phyloP scores from a whole-genome alignment of 2,329 filamentous ascomycete genomes.

The Leptoxyphium fumago region DNA sequence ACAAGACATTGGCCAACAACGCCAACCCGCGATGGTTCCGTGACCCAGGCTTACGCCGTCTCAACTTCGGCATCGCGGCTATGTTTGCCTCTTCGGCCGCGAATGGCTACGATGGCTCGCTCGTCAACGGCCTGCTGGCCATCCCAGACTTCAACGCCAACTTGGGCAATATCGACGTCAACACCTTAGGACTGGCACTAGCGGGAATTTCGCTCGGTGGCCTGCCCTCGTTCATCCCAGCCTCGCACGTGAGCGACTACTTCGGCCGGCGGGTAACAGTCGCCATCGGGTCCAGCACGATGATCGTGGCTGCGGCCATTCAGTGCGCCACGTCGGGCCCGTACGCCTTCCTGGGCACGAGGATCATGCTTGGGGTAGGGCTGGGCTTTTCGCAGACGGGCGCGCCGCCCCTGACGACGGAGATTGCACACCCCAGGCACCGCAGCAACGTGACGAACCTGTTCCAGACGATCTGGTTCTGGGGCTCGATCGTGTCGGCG shows the following conservation, averaged over 20 bases:
- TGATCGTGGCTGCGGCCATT: constrained; percentile 2
- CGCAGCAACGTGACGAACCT: constrained; percentile 9
- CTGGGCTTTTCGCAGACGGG: constrained; percentile 6
- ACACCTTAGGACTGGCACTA: constrained; percentile 14
- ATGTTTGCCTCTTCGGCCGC: constrained; percentile 12
- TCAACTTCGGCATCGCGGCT: constrained; percentile 8
- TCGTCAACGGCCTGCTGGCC: constrained; percentile 17
- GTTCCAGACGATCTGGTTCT: constrained; percentile 11
- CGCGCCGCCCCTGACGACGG: constrained; percentile 6
- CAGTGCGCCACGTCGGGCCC: constrained; percentile 10
- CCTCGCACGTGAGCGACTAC: constrained; percentile 12
- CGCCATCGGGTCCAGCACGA: constrained; percentile 2
- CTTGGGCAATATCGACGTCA: constrained; percentile 13
- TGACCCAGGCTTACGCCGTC: constrained; percentile 7
- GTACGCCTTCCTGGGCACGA: constrained; percentile 12
- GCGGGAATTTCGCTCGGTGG: constrained; percentile 14
- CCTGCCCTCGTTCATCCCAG: constrained; percentile 11
- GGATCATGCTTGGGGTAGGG: constrained; percentile 9
- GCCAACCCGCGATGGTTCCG: constrained; percentile 6
- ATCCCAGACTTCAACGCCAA: constrained; percentile 13
- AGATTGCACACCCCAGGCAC: constrained; percentile 10
- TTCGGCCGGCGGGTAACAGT: constrained; percentile 14
- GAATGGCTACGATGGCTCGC: constrained; percentile 16
- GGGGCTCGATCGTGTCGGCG: constrained; percentile 13
- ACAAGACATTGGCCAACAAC: constrained; percentile 8